Base-by-base conservation (phyloP, 805 yeast species). In the Teunomyces gatunensis region DNA sequence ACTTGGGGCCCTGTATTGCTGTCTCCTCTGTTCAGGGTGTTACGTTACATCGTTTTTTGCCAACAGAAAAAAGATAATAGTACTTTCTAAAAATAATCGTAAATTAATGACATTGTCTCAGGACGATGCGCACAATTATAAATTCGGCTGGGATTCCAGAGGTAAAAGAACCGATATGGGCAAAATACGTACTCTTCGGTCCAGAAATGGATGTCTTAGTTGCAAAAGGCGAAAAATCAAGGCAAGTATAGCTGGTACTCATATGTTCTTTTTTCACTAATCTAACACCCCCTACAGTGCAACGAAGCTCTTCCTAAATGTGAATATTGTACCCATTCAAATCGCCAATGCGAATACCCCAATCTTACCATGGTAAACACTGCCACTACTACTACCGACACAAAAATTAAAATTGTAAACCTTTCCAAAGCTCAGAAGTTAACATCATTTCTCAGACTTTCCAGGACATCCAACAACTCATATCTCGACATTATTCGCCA, bases 181-280 rank as follows among this genome's bases (percentile, higher is more conserved):
- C 39, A 36, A 11, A 20, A 20, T 36, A 15, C 29, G 27, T 18
- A 21, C 12, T 23, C 13, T 29, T 33, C 45, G 50, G 27, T 60
- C 66, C n/a, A 51, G 65, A n/a, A 60, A 60, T 27, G 68, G 69
- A 5, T 66, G 71, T 46, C 23, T 55, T 17, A 66, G 68, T 51
- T 67, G 71, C 51, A 63, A 64, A 47, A 56, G 52, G 46, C 54
- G 66, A 44, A 57, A 58, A 42, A 67, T 67, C 36, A 67, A 67
- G 54, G 69, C 64, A 60, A 27, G 69, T 58, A 17, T 23, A 18
- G 11, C 34, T 12, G n/a, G 7, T 0, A 17, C 15, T 18, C 15
- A 6, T 20, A 12, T 12, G 17, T 13, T 15, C 12, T n/a, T 23
- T 23, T 21, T 13, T 32, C 28, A 20, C 29, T n/a, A 15, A 10